A percentile compares a stretch with the other conserved stretches of the same genome.
These are phyloP conservation scores for Pseudocercospora ulei DNA, from an alignment of 2,329 filamentous ascomycete genomes.

Conservation along the genomic window DNA sequence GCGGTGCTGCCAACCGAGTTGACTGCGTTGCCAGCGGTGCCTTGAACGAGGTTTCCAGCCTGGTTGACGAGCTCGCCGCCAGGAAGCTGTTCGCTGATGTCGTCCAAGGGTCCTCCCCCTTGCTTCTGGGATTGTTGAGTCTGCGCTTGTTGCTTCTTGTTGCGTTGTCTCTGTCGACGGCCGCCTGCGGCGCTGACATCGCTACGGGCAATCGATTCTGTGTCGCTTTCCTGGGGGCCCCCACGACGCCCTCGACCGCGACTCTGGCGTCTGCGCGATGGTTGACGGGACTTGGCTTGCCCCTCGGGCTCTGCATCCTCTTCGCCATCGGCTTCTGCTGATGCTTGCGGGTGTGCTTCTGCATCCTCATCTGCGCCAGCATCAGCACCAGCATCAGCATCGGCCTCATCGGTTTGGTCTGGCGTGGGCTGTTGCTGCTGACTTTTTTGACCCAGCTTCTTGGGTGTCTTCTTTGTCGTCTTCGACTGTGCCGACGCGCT, in stretches of 20 bases:
- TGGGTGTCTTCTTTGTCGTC: conserved; percentile 40
- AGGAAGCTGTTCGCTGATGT: conserved; percentile 47
- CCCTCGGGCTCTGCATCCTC: conserved; percentile 42
- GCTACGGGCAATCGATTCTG: conserved; percentile 47
- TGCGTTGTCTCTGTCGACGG: conserved; percentile 48
- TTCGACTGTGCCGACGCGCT: conserved; percentile 34
- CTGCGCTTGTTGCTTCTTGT: conserved; percentile 41
- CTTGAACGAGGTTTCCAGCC: conserved; percentile 48
- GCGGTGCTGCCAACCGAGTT: conserved; percentile 40
- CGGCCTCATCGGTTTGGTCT: conserved; percentile 38
- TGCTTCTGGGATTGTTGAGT: conserved; percentile 37
- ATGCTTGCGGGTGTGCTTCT: conserved; percentile 37
- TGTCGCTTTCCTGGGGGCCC: conserved; percentile 40
- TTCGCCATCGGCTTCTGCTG: conserved; percentile 31
- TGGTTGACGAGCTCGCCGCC: conserved; percentile 46
- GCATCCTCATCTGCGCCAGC: conserved; percentile 28
- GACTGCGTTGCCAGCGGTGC: conserved; percentile 44
- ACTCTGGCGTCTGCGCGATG: conserved; percentile 43
- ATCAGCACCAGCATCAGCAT: conserved; percentile 36
- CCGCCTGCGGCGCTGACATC: conserved; percentile 47
- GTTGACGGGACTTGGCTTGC: conserved; percentile 34
- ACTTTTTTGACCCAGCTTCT: conserved; percentile 43
- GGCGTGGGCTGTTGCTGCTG: conserved; percentile 43
- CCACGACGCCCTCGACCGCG: conserved; percentile 43
- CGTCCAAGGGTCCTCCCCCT: conserved; percentile 44